Evolutionary conservation across 2,329 filamentous ascomycete species (phyloP), one percentile per base, ranked within the genome.

Genomic region (Aspergillus unguis): DNA sequence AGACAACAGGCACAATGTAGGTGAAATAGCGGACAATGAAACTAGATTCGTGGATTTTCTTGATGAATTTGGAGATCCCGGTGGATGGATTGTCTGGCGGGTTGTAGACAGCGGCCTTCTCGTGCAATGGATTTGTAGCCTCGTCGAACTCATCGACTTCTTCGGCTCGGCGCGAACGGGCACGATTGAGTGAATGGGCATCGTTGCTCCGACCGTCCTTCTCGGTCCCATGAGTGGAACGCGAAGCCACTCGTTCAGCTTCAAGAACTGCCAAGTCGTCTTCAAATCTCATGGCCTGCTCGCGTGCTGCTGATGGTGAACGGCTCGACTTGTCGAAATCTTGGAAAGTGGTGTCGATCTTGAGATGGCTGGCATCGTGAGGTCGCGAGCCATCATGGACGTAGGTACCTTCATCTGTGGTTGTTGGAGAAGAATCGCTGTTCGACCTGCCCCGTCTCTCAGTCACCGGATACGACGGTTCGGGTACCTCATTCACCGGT

Each of bases 1-100:
- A 58, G 2, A 83, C 80, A 8, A 89, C 52, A 0, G 87, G 87
- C 1, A 80, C 73, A 59, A 89, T 87, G 65, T 91, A 91, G 25
- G 83, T 82, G 61, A 89, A 79, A 65, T 88, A 90, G 42, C 87
- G 80, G 44, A 90, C 70, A 32, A 88, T 67, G 59, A 83, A 84
- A 59, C 81, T 86, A 2, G 82, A 88, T 53, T 79, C 77, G 66
- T 85, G 87, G 51, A 85, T 68, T 64, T 76, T 79, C 64, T 86
- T 87, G 65, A 89, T 79, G 54, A 86, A 78, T 55, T 80, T 83
- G 41, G 84, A 84, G 27, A 88, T 69, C 10, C 73, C 81, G 8
- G 80, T 87, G 8, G 77, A 77, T 2, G 85, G 84, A 55, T 85
- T 79, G 58, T 83, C 80, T 0, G 84, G 81, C 0, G 85, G 84